Conservation (phyloP, 371 early-diverging fungal species). For the Lichtheimia corymbifera region DNA sequence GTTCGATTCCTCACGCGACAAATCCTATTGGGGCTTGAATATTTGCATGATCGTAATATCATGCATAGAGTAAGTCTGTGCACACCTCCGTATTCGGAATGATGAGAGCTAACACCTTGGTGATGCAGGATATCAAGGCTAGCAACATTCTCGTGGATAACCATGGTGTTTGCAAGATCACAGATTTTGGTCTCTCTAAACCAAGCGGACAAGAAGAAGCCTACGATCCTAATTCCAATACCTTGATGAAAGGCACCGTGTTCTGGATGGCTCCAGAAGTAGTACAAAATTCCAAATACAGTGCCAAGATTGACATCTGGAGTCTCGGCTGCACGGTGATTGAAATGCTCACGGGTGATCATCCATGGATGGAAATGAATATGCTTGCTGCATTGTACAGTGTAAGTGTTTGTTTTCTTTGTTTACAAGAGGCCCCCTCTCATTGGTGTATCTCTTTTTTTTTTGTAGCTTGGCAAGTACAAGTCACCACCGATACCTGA, state of each 20-base stretch:
- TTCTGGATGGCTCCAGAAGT: slow-evolving; percentile 91
- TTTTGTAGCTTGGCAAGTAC: slow-evolving; percentile 71
- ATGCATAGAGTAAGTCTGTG: slow-evolving; percentile 79
- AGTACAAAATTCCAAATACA: slow-evolving; percentile 64
- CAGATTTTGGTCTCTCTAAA: slow-evolving; percentile 99
- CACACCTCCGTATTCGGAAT: not conserved
- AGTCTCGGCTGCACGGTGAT: slow-evolving; percentile 92
- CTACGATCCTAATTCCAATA: slow-evolving; percentile 51
- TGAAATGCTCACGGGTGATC: slow-evolving; percentile 93
- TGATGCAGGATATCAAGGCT: slow-evolving; percentile 85
- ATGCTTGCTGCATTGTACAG: slow-evolving; percentile 88
- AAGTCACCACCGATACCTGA: slow-evolving; percentile 82
- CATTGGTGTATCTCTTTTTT: not conserved
- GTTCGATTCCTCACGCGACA: slow-evolving; percentile 86
- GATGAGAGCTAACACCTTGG: not conserved
- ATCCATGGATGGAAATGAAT: slow-evolving; percentile 88
- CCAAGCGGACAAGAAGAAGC: slow-evolving; percentile 59
- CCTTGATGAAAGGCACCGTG: slow-evolving; percentile 47
- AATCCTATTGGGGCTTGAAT: slow-evolving; percentile 90
- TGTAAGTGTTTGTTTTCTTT: slow-evolving; percentile 23
- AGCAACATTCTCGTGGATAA: slow-evolving; percentile 92
- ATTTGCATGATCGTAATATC: slow-evolving; percentile 93
- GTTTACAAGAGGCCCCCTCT: not conserved
- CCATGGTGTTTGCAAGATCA: slow-evolving; percentile 91
- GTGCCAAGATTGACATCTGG: slow-evolving; percentile 81